Conservation (phyloP, 192 early-diverging fungal genomes). For the Backusella psychrophila region DNA sequence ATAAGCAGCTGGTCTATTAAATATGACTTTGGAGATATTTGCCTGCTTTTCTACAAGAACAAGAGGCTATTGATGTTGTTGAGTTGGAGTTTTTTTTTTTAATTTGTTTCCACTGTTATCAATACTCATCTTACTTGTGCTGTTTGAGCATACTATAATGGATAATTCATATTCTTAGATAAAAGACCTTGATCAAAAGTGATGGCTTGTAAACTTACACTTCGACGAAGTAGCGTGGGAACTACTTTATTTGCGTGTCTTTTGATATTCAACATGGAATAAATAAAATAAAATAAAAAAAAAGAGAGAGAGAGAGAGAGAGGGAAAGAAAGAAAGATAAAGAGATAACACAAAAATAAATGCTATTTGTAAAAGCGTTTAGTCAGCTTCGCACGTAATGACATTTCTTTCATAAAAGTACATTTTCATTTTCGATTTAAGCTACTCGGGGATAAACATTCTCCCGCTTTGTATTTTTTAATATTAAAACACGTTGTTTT, state of each 20-base stretch:
- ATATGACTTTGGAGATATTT: not conserved
- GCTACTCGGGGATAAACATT: not conserved
- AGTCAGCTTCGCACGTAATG: not conserved
- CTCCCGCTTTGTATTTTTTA: not conserved
- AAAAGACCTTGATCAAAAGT: not conserved
- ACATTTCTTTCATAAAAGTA: not conserved
- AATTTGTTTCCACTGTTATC: not conserved
- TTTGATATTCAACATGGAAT: not conserved
- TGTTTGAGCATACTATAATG: not conserved
- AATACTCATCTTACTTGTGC: not conserved
- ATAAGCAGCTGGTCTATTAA: slow-evolving; percentile 1
- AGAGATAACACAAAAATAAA: not conserved
- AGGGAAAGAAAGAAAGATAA: not conserved
- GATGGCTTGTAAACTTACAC: not conserved
- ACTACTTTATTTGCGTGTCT: not conserved
- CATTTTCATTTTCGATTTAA: not conserved
- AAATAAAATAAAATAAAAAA: not conserved
- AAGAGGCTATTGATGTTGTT: not conserved
- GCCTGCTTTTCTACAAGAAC: not conserved
- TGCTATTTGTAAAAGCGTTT: not conserved
- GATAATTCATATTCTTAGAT: not conserved
- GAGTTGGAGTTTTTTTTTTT: not conserved
- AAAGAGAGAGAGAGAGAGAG: not conserved
- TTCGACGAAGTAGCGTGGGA: not conserved
- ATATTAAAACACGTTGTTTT: too few species aligned